These are phyloP conservation scores for rapeseed (Brassica napus) DNA, from an alignment of 345 rosid genomes.

Conservation along the genomic window DNA sequence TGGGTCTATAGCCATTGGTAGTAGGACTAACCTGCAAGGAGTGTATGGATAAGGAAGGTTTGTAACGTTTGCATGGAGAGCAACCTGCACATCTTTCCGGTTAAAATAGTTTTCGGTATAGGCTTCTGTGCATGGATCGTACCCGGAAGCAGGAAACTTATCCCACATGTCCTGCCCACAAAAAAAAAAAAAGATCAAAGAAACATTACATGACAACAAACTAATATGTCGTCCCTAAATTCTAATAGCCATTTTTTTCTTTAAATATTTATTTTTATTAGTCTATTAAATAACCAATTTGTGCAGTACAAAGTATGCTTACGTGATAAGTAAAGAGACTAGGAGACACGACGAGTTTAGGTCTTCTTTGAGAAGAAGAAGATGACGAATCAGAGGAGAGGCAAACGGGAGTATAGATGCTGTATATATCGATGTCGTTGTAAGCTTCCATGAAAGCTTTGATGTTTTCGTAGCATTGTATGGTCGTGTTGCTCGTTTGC, in stretches of 20 bases:
- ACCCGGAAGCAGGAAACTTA: constrained; percentile 52
- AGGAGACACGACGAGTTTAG: constrained; percentile 42
- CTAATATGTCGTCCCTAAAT: background rate
- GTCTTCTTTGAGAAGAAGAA: constrained; percentile 16
- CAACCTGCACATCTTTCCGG: constrained; percentile 67
- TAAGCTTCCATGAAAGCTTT: constrained; percentile 49
- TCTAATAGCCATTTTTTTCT: too few relatives aligned
- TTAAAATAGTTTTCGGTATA: constrained; percentile 61
- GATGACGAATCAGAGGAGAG: constrained; percentile 23
- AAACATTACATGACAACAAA: background rate
- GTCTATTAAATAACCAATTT: background rate
- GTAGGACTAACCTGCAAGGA: constrained; percentile 60
- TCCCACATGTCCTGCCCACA: constrained; percentile 51
- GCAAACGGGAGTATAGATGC: constrained; percentile 67
- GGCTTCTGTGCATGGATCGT: constrained; percentile 67
- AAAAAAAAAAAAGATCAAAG: background rate
- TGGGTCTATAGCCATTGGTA: background rate
- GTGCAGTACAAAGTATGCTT: background rate
- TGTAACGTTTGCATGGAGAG: constrained; percentile 72
- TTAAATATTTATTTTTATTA: too few relatives aligned
- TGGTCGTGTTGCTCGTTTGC: constrained; percentile 3
- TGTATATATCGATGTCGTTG: constrained; percentile 61
- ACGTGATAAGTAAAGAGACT: constrained; percentile 37
- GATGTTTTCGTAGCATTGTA: constrained; percentile 32
- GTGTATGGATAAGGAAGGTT: constrained; percentile 58